These are phyloP conservation scores for Cystobasidium sp. DNA, from an alignment of 1,284 basidiomycete genomes.

Conservation along the genomic window DNA sequence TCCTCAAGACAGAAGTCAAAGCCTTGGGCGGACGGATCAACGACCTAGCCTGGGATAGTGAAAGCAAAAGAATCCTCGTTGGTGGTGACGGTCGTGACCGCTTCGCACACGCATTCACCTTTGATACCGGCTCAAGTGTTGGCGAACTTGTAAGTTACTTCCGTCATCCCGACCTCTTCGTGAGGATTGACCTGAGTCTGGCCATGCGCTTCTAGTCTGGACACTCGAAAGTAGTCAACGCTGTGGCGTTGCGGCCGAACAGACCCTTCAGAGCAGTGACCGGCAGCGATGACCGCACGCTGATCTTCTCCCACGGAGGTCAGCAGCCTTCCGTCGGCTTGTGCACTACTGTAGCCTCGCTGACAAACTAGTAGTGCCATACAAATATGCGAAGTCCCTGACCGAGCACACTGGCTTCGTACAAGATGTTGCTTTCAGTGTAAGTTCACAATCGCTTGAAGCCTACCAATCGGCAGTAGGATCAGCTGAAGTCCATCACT, in stretches of 20 bases:
- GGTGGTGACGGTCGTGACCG: slow-evolving; percentile 84
- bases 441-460: slow-evolving; percentile 7
- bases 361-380: slow-evolving; percentile 64
- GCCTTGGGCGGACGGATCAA: slow-evolving; percentile 83
- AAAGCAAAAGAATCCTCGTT: slow-evolving; percentile 92
- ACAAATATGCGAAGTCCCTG: slow-evolving; percentile 80
- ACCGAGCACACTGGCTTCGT: slow-evolving; percentile 92
- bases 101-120: slow-evolving; percentile 84
- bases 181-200: background rate
- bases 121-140: slow-evolving; percentile 76
- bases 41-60: slow-evolving; percentile 94
- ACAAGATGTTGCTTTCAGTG: slow-evolving; percentile 69
- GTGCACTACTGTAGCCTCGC: background rate
- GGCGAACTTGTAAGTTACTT: slow-evolving; percentile 65
- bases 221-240: slow-evolving; percentile 91
- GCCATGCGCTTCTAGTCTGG: slow-evolving; percentile 60
- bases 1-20: slow-evolving; percentile 81
- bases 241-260: slow-evolving; percentile 85
- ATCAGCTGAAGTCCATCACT: background rate
- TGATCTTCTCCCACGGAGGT: slow-evolving; percentile 73
- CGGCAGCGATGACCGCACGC: slow-evolving; percentile 74
- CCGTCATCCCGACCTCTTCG: background rate
- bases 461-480: too few relatives aligned
- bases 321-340: background rate
- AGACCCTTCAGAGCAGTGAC: slow-evolving; percentile 85